Evolutionary conservation across 257 asterid species (phyloP).

Genomic region (Nyctanthes arbortristis): DNA sequence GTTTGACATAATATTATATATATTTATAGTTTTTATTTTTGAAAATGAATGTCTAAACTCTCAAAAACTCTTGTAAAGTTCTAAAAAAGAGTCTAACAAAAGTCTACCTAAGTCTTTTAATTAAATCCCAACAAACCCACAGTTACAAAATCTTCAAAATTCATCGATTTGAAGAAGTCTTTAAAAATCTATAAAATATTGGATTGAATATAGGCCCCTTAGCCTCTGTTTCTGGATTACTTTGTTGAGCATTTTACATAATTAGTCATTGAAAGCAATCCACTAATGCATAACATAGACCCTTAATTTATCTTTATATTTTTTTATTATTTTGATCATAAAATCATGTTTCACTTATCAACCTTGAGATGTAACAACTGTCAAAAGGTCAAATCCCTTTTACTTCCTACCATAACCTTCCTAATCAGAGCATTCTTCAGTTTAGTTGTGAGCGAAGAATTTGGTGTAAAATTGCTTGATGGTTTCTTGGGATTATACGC

Average conservation of each 20-base stretch:
- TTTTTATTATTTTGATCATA: no score
- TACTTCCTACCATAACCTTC: neutral
- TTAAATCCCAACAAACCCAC: no score
- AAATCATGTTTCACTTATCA: neutral
- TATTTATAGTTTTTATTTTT: no score
- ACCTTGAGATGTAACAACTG: neutral
- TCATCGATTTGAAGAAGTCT: neutral
- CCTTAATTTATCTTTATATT: neutral
- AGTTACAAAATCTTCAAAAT: no score
- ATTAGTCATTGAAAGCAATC: neutral
- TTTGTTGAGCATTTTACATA: neutral
- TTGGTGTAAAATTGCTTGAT: neutral
- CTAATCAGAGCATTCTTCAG: neutral
- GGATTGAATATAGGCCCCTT: no score
- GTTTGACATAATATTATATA: no score
- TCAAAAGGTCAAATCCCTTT: neutral
- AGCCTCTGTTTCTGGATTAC: neutral
- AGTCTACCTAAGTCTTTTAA: no score
- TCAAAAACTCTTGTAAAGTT: no score
- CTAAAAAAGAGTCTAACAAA: no score
- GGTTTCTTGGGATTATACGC: neutral
- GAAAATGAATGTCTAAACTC: no score
- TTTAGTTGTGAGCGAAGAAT: neutral
- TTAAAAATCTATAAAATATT: no score
- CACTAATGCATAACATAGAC: neutral